phyloP scores from a whole-genome alignment of 176 grass and related monocot species.

The Juncus effusus region DNA sequence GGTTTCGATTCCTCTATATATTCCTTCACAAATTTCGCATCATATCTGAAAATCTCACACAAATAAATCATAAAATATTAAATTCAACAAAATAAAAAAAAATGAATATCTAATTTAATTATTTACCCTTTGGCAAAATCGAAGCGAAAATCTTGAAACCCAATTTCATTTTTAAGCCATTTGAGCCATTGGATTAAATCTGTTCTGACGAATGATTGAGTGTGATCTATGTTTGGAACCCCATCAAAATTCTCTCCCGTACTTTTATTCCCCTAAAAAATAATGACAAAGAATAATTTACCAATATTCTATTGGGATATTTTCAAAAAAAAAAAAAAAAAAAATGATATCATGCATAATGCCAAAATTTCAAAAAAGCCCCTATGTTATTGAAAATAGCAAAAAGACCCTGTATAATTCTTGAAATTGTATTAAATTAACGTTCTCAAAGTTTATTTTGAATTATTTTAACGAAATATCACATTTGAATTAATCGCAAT shows the following conservation, averaged over 20 bases:
- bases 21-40: conserved; percentile 77
- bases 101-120: neutral
- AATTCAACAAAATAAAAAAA: neutral
- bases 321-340: conserved; percentile 1
- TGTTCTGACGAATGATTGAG: conserved; percentile 85
- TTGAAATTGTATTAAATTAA: no score
- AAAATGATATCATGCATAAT: neutral
- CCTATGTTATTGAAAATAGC: neutral
- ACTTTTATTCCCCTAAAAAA: conserved; percentile 59
- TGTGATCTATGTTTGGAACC: conserved; percentile 94
- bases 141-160: conserved; percentile 95
- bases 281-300: neutral
- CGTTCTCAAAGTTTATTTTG: no score
- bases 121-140: conserved; percentile 97
- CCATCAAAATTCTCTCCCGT: conserved; percentile 75
- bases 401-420: neutral
- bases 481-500: no score
- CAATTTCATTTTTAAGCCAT: conserved; percentile 66
- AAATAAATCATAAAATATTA: neutral
- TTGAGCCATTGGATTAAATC: conserved; percentile 79
- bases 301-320: neutral
- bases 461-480: no score
- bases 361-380: neutral
- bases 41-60: conserved; percentile 58
- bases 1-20: conserved; percentile 89